Percentiles rank a stretch among this genome's conserved stretches.
Evolutionary conservation across 2,329 filamentous ascomycete species (phyloP).

Genomic region (Lithohypha guttulata): DNA sequence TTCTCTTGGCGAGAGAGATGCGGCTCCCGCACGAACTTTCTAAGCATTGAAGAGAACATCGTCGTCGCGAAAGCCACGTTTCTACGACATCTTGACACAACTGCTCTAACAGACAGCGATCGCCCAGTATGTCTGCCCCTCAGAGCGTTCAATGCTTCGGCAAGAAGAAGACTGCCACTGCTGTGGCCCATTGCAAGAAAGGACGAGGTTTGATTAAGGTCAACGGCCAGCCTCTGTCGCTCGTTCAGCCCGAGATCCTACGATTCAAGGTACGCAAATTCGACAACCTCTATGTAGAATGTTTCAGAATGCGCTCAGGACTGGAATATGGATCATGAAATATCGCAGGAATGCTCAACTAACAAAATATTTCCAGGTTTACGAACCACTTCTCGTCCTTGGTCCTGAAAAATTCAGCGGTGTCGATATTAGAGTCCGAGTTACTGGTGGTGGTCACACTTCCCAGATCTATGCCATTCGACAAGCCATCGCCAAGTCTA

Average conservation of each 20-base stretch:
- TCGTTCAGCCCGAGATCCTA: conserved; percentile 92
- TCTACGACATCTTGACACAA: conserved; percentile 5
- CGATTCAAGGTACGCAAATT: conserved; percentile 71
- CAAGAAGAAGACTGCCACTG: conserved; percentile 87
- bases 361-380: conserved; percentile 72
- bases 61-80: too few species aligned
- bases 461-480: conserved; percentile 97
- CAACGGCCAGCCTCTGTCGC: conserved; percentile 89
- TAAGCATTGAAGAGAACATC: too few species aligned
- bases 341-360: too few species aligned
- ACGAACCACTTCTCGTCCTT: conserved; percentile 95
- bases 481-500: conserved; percentile 96
- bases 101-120: conserved; percentile 7
- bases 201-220: conserved; percentile 93
- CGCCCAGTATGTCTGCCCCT: conserved; percentile 59
- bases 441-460: conserved; percentile 93
- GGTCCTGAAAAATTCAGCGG: conserved; percentile 94
- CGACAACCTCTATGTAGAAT: conserved; percentile 3
- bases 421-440: conserved; percentile 95
- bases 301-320: too few species aligned
- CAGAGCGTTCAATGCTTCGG: conserved; percentile 96
- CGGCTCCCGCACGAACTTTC: too few species aligned
- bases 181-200: conserved; percentile 85
- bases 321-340: too few species aligned
- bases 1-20: too few species aligned